Evolutionary conservation across 169 alveolate species (phyloP).

Genomic region (Cryptosporidium meleagridis): DNA sequence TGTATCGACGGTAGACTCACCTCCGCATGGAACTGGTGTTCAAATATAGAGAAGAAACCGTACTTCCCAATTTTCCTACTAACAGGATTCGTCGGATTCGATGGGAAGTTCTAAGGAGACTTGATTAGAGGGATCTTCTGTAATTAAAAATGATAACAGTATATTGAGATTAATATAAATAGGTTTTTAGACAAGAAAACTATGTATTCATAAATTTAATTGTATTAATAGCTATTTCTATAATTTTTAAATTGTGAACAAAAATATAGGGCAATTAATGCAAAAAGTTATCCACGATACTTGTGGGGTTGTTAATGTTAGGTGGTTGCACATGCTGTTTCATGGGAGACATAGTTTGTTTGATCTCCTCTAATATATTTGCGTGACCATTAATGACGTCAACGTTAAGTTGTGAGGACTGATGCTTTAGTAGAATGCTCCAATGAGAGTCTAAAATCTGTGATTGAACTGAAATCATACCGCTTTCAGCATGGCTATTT

Average conservation of each 20-base stretch:
- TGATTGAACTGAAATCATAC: slow-evolving; percentile 52
- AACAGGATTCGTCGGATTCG: slow-evolving; percentile 93
- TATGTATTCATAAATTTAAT: neutral
- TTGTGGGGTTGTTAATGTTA: neutral
- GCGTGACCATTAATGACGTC: slow-evolving; percentile 47
- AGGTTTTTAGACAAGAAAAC: neutral
- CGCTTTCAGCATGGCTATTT: slow-evolving; percentile 22
- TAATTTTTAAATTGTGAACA: no score
- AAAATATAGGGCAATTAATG: neutral
- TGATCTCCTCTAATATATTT: slow-evolving; percentile 46
- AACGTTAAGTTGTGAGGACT: slow-evolving; percentile 26
- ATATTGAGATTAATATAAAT: neutral
- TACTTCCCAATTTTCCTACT: slow-evolving; percentile 91
- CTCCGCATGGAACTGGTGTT: slow-evolving; percentile 95
- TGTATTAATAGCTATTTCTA: neutral
- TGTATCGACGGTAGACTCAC: slow-evolving; percentile 95
- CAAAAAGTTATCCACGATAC: neutral
- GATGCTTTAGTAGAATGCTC: slow-evolving; percentile 42
- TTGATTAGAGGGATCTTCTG: no score
- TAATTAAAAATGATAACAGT: neutral
- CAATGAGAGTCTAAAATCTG: slow-evolving; percentile 64
- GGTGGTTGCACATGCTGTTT: neutral
- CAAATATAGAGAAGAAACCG: slow-evolving; percentile 89
- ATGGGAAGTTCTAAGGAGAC: slow-evolving; percentile 79
- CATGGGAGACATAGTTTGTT: slow-evolving; percentile 4